Evolutionary conservation across 176 grass and related monocot genomes (phyloP), one percentile per base, ranked within the genome.

Genomic region (Rhynchospora breviuscula): DNA sequence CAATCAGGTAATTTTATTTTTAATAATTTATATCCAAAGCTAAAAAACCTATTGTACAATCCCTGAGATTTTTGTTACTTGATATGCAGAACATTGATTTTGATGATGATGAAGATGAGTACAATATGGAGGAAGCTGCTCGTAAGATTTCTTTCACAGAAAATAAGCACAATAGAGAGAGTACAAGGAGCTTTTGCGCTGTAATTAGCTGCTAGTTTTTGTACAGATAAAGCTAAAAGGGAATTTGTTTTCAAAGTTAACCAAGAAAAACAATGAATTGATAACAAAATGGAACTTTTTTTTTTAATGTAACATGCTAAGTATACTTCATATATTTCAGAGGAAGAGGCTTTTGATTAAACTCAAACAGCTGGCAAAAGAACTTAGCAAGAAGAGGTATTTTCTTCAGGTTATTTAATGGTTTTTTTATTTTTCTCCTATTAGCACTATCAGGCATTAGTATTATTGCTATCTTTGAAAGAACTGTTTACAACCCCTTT

Each of bases 81-180:
- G 21, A 40, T 67, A 52, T 83, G 51, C 77, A 89, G 87, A 89
- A 89, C 45, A 75, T 86, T 46, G 87, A 89, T 54, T 89, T 89
- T 68, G 87, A 89, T 83, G 87, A 89, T 59, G 87, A 89, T 61
- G 87, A 89, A 53, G 87, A 89, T 63, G 87, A 89, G 64, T 67
- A 86, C 79, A 89, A 89, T 56, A 85, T 86, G 87, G 87, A 86
- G 33, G 87, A 86, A 83, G 87, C 56, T 51, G 67, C 21, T 17
- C 26, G 84, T 86, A 85, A 82, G 78, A 64, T 72, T 69, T 21
- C 48, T 56, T 77, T 29, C 2, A 21, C 46, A 53, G 71, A 5
- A 54, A 54, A 15, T 56, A 77, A 56, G 15, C 15, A n/a, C 49
- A 56, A 5, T 17, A 54, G 53, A 31, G 25, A 15, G 23, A 75